Base-by-base conservation (phyloP, 352 stramenopile genomes). In the Phytopythium kandeliae region DNA sequence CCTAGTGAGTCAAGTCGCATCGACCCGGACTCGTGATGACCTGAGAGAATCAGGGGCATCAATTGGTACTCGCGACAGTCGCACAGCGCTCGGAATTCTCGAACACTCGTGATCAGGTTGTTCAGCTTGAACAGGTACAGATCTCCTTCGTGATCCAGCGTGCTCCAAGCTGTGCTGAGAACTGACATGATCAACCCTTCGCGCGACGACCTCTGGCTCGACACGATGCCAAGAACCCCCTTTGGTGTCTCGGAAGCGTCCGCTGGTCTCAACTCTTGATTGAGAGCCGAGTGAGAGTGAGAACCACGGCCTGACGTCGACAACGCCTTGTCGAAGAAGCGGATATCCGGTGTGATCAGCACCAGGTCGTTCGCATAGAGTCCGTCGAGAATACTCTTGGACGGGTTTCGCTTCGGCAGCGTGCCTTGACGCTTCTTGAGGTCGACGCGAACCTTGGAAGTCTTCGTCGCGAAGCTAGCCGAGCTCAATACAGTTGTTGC, bases 61-160 rank as follows among this genome's bases (percentile, higher is more conserved):
- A 96, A 50, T 16, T 62, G 60, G 58, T 95, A 94, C 13, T 79
- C 59, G n/a, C 67, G 71, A 44, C 82, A 93, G 40, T 94, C 82
- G 34, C 83, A 93, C 9, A 96, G 69, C 26, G 86, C 86, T 21
- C 78, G 77, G 53, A 94, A 94, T 36, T 96, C 86, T 17, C 86
- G 85, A 5, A 96, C 68, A 51, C 82, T 92, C 13, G 84, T 95
- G n/a, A 94, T 65, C n/a, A 96, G 61, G 41, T 89, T 95, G 62
- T 87, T 88, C 17, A 93, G 68, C 57, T 95, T 93, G 62, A 91
- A 95, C 19, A 89, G 37, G 44, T 71, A 92, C 24, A 86, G 51
- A 13, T 80, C 68, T 9, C 69, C 52, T 9, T 78, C 64, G 17
- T 78, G 60, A 25, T 87, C 75, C 33, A 89, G 58, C 2, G 55